These are phyloP conservation scores for Aureobasidium sp. DNA, from an alignment of 2,329 filamentous ascomycete genomes.

Conservation along the genomic window DNA sequence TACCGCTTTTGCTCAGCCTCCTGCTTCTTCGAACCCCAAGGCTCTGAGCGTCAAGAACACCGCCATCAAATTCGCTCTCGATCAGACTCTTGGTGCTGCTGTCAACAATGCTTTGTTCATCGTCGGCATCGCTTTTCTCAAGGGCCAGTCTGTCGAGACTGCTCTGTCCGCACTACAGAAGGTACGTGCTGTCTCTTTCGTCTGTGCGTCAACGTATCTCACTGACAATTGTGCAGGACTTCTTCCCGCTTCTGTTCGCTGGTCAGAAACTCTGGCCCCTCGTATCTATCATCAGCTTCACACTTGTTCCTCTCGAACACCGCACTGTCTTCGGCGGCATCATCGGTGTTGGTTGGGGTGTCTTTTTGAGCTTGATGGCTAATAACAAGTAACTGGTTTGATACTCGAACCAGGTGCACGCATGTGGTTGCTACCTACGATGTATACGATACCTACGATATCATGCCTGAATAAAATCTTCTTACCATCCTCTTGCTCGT, in stretches of 20 bases:
- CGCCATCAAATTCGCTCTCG: conserved; percentile 57
- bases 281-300: conserved; percentile 64
- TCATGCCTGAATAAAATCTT: background rate
- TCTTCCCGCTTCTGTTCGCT: conserved; percentile 52
- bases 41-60: conserved; percentile 55
- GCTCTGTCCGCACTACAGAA: conserved; percentile 9
- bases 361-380: conserved; percentile 59
- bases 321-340: conserved; percentile 64
- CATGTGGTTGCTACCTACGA: background rate
- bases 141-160: conserved; percentile 24
- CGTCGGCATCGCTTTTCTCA: conserved; percentile 51
- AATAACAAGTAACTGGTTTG: background rate
- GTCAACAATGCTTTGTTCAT: conserved; percentile 61
- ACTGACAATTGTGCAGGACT: conserved; percentile 29
- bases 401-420: background rate
- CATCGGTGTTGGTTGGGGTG: conserved; percentile 66
- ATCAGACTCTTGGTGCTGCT: conserved; percentile 60
- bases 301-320: conserved; percentile 62
- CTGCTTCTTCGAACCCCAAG: conserved; percentile 3
- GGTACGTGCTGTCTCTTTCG: background rate
- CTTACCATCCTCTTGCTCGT: background rate
- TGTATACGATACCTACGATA: background rate
- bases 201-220: background rate
- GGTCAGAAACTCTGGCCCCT: conserved; percentile 67
- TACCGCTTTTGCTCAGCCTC: background rate